Evolutionary conservation across 768 basidiomycete species (phyloP).

Genomic region (Macrolepiota fuliginosa): DNA sequence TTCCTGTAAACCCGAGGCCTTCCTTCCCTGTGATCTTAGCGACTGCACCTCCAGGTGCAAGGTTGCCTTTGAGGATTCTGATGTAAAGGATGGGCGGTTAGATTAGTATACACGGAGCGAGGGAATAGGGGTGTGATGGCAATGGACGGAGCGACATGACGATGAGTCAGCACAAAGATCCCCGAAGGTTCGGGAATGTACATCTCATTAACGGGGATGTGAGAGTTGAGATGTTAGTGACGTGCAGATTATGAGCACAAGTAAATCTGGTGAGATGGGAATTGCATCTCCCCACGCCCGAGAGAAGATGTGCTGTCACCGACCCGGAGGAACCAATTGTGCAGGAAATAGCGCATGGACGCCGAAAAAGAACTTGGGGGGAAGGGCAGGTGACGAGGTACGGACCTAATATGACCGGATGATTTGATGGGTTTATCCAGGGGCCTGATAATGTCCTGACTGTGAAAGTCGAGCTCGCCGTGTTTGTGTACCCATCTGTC

Average conservation of each 20-base stretch:
- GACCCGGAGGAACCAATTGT: background rate
- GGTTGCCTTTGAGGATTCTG: constrained; percentile 88
- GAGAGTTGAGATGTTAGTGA: constrained; percentile 1
- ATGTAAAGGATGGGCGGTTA: background rate
- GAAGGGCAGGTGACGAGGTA: constrained; percentile 8
- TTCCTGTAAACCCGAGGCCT: constrained; percentile 85
- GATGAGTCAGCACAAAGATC: background rate
- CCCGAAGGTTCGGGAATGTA: background rate
- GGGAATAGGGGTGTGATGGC: background rate
- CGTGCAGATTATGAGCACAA: background rate
- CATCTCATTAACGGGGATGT: background rate
- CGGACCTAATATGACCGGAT: constrained; percentile 86
- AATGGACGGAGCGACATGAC: background rate
- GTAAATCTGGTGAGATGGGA: background rate
- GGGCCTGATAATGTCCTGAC: constrained; percentile 86
- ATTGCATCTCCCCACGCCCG: background rate
- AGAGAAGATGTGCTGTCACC: background rate
- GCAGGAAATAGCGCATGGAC: background rate
- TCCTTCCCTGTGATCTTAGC: constrained; percentile 98
- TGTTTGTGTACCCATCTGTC: constrained; percentile 83
- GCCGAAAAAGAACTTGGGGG: background rate
- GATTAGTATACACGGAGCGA: background rate
- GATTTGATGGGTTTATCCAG: constrained; percentile 84
- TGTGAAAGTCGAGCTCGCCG: constrained; percentile 65
- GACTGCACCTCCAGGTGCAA: constrained; percentile 94